Percentiles rank a stretch among this genome's conserved stretches.
Conservation (phyloP, 2,329 filamentous ascomycete genomes). For the Arthrobotrys iridis region DNA sequence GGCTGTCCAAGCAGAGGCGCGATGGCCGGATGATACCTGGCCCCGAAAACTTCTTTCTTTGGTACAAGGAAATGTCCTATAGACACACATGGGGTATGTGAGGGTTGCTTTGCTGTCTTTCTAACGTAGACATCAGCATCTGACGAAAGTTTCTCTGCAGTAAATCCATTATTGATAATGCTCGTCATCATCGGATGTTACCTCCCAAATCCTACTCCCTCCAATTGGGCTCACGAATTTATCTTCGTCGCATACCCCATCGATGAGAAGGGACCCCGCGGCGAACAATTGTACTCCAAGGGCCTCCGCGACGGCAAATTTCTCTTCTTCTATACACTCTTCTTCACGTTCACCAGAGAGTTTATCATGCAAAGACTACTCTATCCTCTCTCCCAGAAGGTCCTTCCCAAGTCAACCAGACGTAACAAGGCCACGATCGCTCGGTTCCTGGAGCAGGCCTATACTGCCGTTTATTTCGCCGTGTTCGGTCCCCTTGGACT, state of each 20-base stretch:
- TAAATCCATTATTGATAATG: conserved; percentile 75
- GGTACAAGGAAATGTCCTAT: conserved; percentile 58
- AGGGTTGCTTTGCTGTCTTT: not conserved
- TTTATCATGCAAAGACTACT: conserved; percentile 94
- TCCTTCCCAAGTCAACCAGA: conserved; percentile 42
- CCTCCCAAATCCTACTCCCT: conserved; percentile 76
- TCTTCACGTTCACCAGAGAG: conserved; percentile 91
- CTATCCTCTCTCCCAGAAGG: conserved; percentile 74
- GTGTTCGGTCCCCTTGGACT: conserved; percentile 83
- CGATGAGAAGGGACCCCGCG: conserved; percentile 65
- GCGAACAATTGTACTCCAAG: conserved; percentile 74
- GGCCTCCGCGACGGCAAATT: conserved; percentile 87
- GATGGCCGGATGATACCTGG: conserved; percentile 49
- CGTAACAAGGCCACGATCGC: conserved; percentile 78
- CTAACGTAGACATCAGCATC: not conserved
- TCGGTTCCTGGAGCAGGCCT: conserved; percentile 95
- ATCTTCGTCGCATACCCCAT: conserved; percentile 86
- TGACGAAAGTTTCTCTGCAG: conserved; percentile 39
- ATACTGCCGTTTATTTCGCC: conserved; percentile 90
- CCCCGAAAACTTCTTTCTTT: conserved; percentile 55
- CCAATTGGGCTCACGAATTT: conserved; percentile 81
- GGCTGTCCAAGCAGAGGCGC: conserved; percentile 55
- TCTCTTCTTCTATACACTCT: conserved; percentile 86
- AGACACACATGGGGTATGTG: conserved; percentile 59
- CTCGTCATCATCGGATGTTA: conserved; percentile 73